These are phyloP conservation scores for Alternaria viburni DNA, from an alignment of 2,329 filamentous ascomycete genomes.

Conservation along the genomic window DNA sequence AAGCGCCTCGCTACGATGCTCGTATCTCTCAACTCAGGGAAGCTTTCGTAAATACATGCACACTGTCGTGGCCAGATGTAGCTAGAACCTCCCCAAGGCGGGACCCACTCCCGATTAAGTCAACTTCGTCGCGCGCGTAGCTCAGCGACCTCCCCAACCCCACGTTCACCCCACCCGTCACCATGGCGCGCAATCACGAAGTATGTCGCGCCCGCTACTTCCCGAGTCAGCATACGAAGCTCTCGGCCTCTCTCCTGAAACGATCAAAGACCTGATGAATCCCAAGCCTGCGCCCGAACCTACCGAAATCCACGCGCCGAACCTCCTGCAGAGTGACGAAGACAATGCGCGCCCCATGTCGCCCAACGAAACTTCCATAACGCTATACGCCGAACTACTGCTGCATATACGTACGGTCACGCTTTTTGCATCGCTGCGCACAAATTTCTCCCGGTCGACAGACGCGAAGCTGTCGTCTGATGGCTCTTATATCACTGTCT, in stretches of 20 bases:
- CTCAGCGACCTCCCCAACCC: conserved; percentile 7
- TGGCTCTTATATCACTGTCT: conserved; percentile 52
- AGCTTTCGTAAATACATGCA: background rate
- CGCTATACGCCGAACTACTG: conserved; percentile 65
- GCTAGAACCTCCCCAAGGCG: conserved; percentile 12
- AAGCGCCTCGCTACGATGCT: background rate
- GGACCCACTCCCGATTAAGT: conserved; percentile 15
- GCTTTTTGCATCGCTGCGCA: conserved; percentile 60
- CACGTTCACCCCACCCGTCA: conserved; percentile 24
- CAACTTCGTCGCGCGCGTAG: conserved; percentile 11
- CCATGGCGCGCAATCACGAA: conserved; percentile 34
- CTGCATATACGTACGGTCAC: conserved; percentile 67
- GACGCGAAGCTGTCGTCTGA: conserved; percentile 54
- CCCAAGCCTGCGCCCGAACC: conserved; percentile 32
- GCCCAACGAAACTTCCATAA: conserved; percentile 41
- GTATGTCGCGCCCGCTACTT: conserved; percentile 42
- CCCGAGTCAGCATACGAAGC: conserved; percentile 46
- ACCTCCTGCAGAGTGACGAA: conserved; percentile 38
- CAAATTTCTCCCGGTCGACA: conserved; percentile 52
- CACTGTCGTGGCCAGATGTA: background rate
- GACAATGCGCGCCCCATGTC: conserved; percentile 30
- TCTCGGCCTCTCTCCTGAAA: conserved; percentile 39
- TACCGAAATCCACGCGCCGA: conserved; percentile 34
- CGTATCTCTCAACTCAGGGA: background rate
- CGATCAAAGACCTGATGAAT: conserved; percentile 42